phyloP scores from a whole-genome alignment of 805 yeast genomes.

The Hanseniaspora lindneri region DNA sequence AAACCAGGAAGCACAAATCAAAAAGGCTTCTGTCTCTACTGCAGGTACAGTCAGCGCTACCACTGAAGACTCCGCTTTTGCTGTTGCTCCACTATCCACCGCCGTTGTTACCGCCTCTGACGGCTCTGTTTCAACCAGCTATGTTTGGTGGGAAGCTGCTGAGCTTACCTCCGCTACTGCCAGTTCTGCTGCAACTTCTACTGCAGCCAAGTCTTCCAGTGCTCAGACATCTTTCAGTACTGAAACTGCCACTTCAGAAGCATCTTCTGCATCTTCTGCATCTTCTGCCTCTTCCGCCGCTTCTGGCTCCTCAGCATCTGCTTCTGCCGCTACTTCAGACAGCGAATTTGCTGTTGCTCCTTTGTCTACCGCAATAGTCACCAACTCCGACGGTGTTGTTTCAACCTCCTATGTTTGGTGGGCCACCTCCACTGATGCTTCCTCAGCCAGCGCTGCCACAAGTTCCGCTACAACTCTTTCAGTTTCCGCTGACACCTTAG shows the following conservation, averaged over 20 bases:
- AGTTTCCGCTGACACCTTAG: neutral
- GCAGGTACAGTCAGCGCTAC: neutral
- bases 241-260: neutral
- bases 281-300: neutral
- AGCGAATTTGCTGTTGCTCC: constrained; percentile 3
- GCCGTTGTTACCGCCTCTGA: constrained; percentile 1
- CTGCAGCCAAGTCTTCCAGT: neutral
- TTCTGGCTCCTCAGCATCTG: neutral
- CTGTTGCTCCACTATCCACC: neutral
- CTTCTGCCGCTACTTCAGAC: too few species aligned
- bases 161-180: neutral
- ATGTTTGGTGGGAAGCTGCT: constrained; percentile 12
- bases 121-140: neutral
- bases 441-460: neutral
- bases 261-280: neutral
- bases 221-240: neutral
- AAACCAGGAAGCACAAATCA: constrained; percentile 5
- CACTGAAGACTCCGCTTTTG: neutral
- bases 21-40: neutral
- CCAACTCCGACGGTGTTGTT: neutral
- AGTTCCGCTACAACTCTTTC: neutral
- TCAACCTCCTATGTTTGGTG: constrained; percentile 10
- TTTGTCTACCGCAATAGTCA: constrained; percentile 7
- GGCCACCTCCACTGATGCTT: too few species aligned
- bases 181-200: neutral